Evolutionary conservation across 2,329 filamentous ascomycete species (phyloP).

Genomic region (Neonectria punicea): DNA sequence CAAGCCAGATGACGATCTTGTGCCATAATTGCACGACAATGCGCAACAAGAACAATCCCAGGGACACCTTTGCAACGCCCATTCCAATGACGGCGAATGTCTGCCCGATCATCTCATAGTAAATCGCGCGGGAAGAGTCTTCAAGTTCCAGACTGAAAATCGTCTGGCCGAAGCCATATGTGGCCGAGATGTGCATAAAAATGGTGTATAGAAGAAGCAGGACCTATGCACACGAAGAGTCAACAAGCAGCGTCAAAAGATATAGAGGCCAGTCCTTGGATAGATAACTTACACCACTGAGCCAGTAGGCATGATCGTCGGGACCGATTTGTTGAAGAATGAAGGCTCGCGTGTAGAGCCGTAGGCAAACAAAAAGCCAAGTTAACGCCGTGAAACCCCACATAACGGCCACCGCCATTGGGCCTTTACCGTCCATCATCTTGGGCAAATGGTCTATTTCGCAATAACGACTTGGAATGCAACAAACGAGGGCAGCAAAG

Average conservation of each 20-base stretch:
- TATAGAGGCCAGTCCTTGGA: neutral
- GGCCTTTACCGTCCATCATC: conserved; percentile 35
- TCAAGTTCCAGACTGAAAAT: conserved; percentile 26
- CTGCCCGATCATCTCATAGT: conserved; percentile 47
- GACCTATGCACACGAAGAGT: neutral
- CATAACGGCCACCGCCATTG: conserved; percentile 38
- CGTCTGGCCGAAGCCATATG: conserved; percentile 48
- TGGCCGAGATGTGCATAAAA: conserved; percentile 44
- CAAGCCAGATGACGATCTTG: conserved; percentile 46
- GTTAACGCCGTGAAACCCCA: conserved; percentile 38
- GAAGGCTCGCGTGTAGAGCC: conserved; percentile 49
- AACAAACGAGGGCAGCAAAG: neutral
- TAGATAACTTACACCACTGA: conserved; percentile 19
- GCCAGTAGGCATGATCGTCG: conserved; percentile 48
- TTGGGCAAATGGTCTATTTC: conserved; percentile 5
- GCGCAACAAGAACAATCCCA: conserved; percentile 51
- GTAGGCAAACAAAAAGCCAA: conserved; percentile 47
- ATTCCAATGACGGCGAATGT: conserved; percentile 52
- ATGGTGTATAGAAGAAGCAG: conserved; percentile 47
- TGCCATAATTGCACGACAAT: conserved; percentile 48
- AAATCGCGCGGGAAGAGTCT: conserved; percentile 39
- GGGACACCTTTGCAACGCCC: conserved; percentile 49
- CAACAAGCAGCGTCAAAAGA: neutral
- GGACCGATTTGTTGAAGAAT: conserved; percentile 43
- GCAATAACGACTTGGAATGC: neutral